These are phyloP conservation scores for Austroboletus novae-zelandiae DNA, from an alignment of 1,284 basidiomycete genomes.

Conservation along the genomic window DNA sequence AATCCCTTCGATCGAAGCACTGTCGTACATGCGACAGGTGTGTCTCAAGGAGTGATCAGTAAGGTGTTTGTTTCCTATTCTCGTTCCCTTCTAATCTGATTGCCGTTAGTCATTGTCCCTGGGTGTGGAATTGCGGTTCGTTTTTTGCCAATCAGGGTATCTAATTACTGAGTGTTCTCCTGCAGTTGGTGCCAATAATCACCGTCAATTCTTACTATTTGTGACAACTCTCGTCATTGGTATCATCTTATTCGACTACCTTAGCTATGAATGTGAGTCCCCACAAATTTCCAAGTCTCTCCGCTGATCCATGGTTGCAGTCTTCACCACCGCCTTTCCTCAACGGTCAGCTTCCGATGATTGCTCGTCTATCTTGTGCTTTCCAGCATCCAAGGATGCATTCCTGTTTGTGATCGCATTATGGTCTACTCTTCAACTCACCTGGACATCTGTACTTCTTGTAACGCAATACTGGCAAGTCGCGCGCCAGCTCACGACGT, in stretches of 20 bases:
- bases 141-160: slow-evolving; percentile 10
- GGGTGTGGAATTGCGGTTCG: slow-evolving; percentile 98
- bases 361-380: slow-evolving; percentile 70
- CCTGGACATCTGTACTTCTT: slow-evolving; percentile 90
- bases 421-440: slow-evolving; percentile 90
- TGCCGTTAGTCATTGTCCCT: slow-evolving; percentile 83
- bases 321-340: slow-evolving; percentile 47
- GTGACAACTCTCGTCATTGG: slow-evolving; percentile 82
- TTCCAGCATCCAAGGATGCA: slow-evolving; percentile 67
- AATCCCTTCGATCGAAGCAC: slow-evolving; percentile 93
- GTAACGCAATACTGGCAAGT: slow-evolving; percentile 90
- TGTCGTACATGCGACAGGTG: slow-evolving; percentile 92
- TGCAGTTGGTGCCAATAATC: slow-evolving; percentile 90
- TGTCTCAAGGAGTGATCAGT: slow-evolving; percentile 90
- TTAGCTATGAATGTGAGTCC: slow-evolving; percentile 76
- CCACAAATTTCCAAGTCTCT: slow-evolving; percentile 1
- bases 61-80: slow-evolving; percentile 32
- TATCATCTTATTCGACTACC: slow-evolving; percentile 77
- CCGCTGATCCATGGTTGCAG: slow-evolving; percentile 30
- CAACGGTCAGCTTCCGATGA: slow-evolving; percentile 51
- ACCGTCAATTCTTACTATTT: slow-evolving; percentile 92
- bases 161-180: slow-evolving; percentile 4
- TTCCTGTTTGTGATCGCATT: slow-evolving; percentile 80
- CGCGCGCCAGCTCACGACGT: slow-evolving; percentile 91
- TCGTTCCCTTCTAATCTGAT: slow-evolving; percentile 5